A percentile compares a stretch with the other conserved stretches of the same genome.
phyloP scores from a whole-genome alignment of 2,329 filamentous ascomycete genomes.

The Tolypocladium inflatum region DNA sequence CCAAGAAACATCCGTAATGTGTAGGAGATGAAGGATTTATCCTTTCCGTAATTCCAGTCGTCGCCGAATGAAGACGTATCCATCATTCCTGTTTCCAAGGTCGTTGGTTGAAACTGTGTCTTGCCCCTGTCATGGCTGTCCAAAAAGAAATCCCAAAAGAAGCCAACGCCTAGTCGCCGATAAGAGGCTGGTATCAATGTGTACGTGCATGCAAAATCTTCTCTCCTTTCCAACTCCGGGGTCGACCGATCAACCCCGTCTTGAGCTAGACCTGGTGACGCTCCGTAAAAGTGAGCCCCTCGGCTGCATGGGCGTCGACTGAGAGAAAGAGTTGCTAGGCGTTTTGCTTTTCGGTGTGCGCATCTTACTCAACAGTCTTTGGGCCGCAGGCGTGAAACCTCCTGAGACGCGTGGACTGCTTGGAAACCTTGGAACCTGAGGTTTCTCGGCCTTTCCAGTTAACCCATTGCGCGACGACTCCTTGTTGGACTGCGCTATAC shows the following conservation, averaged over 20 bases:
- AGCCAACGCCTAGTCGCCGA: background rate
- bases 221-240: background rate
- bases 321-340: slow-evolving; percentile 21
- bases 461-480: slow-evolving; percentile 48
- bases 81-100: background rate
- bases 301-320: slow-evolving; percentile 26
- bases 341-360: slow-evolving; percentile 29
- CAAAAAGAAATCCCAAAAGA: background rate
- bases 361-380: slow-evolving; percentile 57
- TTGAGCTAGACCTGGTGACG: slow-evolving; percentile 16
- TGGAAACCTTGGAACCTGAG: slow-evolving; percentile 60
- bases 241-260: background rate
- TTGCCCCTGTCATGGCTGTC: background rate
- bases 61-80: background rate
- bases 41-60: background rate
- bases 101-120: background rate
- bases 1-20: background rate
- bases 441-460: slow-evolving; percentile 47
- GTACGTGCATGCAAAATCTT: background rate
- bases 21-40: too few relatives aligned
- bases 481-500: slow-evolving; percentile 63
- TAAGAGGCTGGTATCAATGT: background rate
- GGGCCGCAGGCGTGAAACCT: slow-evolving; percentile 64
- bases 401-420: slow-evolving; percentile 51
- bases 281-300: slow-evolving; percentile 28